Evolutionary conservation across 2,329 filamentous ascomycete species (phyloP).

Genomic region (Talaromyces albobiverticillius): DNA sequence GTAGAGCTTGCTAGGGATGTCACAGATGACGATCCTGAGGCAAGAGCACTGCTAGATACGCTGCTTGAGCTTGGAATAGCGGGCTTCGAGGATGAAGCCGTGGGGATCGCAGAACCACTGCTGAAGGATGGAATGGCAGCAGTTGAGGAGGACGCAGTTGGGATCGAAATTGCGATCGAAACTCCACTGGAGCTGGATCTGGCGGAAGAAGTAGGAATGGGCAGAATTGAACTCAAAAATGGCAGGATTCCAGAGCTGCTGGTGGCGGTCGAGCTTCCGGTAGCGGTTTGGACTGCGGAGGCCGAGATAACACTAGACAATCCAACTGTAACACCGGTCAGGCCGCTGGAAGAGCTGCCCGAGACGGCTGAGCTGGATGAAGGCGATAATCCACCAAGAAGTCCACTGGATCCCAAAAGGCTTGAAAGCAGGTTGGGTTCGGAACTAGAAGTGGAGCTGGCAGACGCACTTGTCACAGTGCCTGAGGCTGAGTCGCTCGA

Average conservation of each 20-base stretch:
- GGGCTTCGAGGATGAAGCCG: constrained; percentile 7
- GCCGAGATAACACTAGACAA: constrained; percentile 14
- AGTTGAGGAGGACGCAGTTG: constrained; percentile 11
- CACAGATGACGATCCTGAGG: not conserved
- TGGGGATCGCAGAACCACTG: constrained; percentile 11
- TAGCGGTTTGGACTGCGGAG: constrained; percentile 1
- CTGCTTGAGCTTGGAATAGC: not conserved
- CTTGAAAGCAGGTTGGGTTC: constrained; percentile 6
- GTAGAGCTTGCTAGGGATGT: not conserved
- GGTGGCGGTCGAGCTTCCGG: constrained; percentile 1
- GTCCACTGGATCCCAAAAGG: constrained; percentile 9
- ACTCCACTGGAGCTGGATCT: not conserved
- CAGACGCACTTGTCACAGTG: constrained; percentile 1
- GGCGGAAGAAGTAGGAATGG: constrained; percentile 4
- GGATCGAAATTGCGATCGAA: constrained; percentile 11
- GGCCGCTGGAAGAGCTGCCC: not conserved
- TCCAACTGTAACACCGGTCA: constrained; percentile 15
- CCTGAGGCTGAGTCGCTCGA: not conserved
- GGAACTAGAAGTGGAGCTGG: constrained; percentile 10
- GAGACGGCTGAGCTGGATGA: not conserved
- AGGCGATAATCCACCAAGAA: constrained; percentile 2
- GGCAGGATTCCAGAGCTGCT: constrained; percentile 2
- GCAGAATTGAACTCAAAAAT: not conserved
- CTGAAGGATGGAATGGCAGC: constrained; percentile 12
- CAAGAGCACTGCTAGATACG: not conserved